Base-by-base conservation (phyloP, 2,329 filamentous ascomycete genomes). In the Phaeosphaeria sp. region DNA sequence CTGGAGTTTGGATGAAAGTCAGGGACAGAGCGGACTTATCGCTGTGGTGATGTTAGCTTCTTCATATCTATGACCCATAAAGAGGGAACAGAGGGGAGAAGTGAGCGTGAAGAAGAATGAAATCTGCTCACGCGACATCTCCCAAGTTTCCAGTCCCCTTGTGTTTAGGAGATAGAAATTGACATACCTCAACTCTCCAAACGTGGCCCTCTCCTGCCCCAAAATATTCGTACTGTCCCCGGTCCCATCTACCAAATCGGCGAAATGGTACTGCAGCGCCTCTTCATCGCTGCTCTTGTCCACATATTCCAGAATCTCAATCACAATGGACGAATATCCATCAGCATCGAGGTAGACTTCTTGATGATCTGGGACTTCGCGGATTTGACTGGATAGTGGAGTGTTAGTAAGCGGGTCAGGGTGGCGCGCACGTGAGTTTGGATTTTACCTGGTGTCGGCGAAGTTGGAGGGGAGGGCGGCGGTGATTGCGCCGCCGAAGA, bases 301-400 rank as follows among this genome's bases (percentile, higher is more conserved):
- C 21, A 96, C 89, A 55, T 91, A 90, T 80, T 97, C 90, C 54
- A 91, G 90, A 71, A 98, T 92, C 71, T 98, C 94, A 77, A 97
- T 85, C 68, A 97, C 93, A 75, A 97, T 88, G 78, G 87, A 93
- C 2, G 91, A 92, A 77, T 93, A 93, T 50, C 92, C 93, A 62
- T 90, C 85, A 63, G 86, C 84, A 74, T 96, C 92, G 71, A 97
- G 89, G 80, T 89, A 97, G 67, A 97, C 90, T 82, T 97, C 94
- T 81, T 98, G 93, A 77, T 96, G 91, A 75, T 94, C 89, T 50
- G 90, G 90, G 5, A 93, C 87, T 78, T 92, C 85, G 63, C 90
- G 88, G 66, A 93, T 84, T 54, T 85, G 84, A 79, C 90, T 92
- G 64, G 46, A 11, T 46, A 7, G 13, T 36, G 6, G 13, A 41